Conservation (phyloP, 75 land plant species). For the Cunninghamia lanceolata region DNA sequence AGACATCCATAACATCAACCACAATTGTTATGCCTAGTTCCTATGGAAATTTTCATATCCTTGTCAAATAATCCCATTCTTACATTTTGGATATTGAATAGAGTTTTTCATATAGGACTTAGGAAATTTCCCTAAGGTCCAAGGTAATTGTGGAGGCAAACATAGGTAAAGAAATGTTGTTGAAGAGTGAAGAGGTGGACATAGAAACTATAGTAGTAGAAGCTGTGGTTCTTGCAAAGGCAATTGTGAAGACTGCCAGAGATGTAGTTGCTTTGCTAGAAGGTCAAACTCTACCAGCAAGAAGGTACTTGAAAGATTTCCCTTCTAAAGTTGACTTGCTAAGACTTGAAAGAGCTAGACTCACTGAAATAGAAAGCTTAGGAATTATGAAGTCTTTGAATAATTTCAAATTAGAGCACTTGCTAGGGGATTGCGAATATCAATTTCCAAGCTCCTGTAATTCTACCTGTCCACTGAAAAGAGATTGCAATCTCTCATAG, state of each 20-base stretch:
- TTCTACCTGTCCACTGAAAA: neutral
- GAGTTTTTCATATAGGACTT: too few species aligned
- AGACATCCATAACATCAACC: too few species aligned
- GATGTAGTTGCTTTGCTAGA: slow-evolving; percentile 43
- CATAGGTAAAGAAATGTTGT: too few species aligned
- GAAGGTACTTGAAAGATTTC: slow-evolving; percentile 22
- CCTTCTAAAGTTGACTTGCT: slow-evolving; percentile 30
- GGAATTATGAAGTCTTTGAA: neutral
- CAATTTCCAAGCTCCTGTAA: neutral
- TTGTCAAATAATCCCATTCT: too few species aligned
- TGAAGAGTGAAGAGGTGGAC: too few species aligned
- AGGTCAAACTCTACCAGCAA: neutral
- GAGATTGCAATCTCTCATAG: neutral
- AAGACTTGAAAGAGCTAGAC: slow-evolving; percentile 28
- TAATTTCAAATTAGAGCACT: neutral
- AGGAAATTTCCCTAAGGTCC: too few species aligned
- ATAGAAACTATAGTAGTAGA: too few species aligned
- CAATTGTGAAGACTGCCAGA: slow-evolving; percentile 57
- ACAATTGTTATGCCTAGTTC: too few species aligned
- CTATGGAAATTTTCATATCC: too few species aligned
- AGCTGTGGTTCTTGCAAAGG: slow-evolving; percentile 72
- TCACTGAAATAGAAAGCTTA: slow-evolving; percentile 32
- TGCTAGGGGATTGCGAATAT: neutral
- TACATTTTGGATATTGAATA: too few species aligned
- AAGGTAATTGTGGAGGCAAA: too few species aligned